A percentile compares a stretch with the other conserved stretches of the same genome.
Conservation (phyloP, 2,329 filamentous ascomycete genomes). For the Leptographium procerum region DNA sequence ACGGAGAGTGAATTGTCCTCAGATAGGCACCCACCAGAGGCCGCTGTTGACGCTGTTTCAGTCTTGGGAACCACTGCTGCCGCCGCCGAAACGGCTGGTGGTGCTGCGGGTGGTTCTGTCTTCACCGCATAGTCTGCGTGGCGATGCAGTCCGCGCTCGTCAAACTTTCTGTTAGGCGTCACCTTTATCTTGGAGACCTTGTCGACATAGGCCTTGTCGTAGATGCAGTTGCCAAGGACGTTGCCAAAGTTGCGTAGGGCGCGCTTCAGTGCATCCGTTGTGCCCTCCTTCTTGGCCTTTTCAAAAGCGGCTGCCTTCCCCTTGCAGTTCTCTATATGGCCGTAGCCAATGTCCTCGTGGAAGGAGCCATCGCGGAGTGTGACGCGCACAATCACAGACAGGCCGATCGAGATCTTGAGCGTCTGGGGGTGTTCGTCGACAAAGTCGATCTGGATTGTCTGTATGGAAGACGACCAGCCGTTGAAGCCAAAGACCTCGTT, state of each 20-base stretch:
- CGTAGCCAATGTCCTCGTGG: conserved; percentile 96
- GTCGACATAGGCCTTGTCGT: conserved; percentile 86
- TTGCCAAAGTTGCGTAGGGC: conserved; percentile 89
- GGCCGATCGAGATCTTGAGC: conserved; percentile 68
- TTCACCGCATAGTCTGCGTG: conserved; percentile 65
- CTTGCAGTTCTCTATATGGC: conserved; percentile 91
- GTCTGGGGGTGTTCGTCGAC: conserved; percentile 76
- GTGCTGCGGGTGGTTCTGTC: conserved; percentile 21
- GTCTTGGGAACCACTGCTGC: background rate
- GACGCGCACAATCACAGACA: conserved; percentile 84
- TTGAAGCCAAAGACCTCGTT: conserved; percentile 97
- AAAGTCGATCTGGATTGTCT: conserved; percentile 90
- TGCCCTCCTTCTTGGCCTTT: conserved; percentile 97
- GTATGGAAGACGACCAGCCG: conserved; percentile 93
- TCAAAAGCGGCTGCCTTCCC: conserved; percentile 93
- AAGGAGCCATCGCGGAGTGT: conserved; percentile 89
- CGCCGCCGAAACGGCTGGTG: background rate
- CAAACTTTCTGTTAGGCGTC: conserved; percentile 54
- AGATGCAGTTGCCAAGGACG: conserved; percentile 94
- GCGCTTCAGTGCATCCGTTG: conserved; percentile 86
- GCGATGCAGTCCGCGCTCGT: conserved; percentile 68
- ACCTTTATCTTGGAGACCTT: conserved; percentile 87
- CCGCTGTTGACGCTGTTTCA: background rate
- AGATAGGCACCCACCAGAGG: conserved; percentile 1
- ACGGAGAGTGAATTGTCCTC: background rate